These are phyloP conservation scores for Cladosporium sp. DNA, from an alignment of 2,329 filamentous ascomycete species.

Conservation along the genomic window DNA sequence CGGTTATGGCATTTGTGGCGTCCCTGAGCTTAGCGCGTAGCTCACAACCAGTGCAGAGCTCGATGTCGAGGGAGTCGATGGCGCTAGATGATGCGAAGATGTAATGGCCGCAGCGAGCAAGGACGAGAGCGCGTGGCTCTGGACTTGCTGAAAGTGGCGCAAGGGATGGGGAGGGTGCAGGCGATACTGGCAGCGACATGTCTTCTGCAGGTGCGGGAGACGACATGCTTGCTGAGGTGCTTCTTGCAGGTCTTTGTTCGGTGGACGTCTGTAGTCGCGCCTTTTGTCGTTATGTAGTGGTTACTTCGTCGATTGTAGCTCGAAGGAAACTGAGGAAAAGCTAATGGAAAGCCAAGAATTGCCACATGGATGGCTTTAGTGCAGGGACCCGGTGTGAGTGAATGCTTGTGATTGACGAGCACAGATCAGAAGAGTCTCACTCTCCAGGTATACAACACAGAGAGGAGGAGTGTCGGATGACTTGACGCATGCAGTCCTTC, in stretches of 20 bases:
- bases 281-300: background rate
- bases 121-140: background rate
- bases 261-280: background rate
- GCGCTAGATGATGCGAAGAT: background rate
- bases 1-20: background rate
- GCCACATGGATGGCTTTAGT: background rate
- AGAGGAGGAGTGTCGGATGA: background rate
- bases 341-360: background rate
- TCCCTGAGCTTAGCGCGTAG: background rate
- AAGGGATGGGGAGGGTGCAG: background rate
- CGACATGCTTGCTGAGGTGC: background rate
- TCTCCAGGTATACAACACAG: background rate
- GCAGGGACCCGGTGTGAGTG: background rate
- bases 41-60: background rate
- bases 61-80: background rate
- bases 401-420: background rate
- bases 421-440: background rate
- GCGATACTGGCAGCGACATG: background rate
- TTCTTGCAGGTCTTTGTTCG: background rate
- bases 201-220: background rate
- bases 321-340: background rate
- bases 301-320: background rate
- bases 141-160: background rate
- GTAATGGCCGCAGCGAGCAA: background rate
- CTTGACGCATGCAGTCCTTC: background rate